These are phyloP conservation scores for Talaromyces sp. DNA, from an alignment of 2,329 filamentous ascomycete species.

Conservation along the genomic window DNA sequence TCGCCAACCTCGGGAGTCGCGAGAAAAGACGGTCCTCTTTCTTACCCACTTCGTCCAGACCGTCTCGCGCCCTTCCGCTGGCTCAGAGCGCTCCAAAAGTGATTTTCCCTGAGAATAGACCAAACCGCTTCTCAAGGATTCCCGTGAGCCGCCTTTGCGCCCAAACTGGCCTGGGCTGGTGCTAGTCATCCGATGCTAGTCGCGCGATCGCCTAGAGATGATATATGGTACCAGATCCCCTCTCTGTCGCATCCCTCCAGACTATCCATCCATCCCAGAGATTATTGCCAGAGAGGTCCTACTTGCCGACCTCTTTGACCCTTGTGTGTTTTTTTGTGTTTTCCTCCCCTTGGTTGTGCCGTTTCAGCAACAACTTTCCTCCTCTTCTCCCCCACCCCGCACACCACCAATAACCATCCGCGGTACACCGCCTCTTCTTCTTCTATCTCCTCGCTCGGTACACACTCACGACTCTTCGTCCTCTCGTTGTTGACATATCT, in stretches of 20 bases:
- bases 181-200: background rate
- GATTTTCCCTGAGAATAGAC: no score
- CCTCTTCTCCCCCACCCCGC: constrained; percentile 7
- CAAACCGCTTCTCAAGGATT: background rate
- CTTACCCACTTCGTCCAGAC: background rate
- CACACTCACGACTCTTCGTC: background rate
- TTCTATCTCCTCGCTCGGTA: background rate
- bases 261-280: background rate
- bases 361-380: background rate
- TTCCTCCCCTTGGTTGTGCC: background rate
- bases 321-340: constrained; percentile 9
- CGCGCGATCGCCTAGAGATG: background rate
- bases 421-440: constrained; percentile 3
- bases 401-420: constrained; percentile 5
- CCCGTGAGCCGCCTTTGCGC: background rate
- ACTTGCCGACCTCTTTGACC: background rate
- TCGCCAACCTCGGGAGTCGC: constrained; percentile 25
- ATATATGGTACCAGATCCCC: background rate
- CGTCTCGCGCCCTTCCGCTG: background rate
- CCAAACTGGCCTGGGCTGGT: background rate
- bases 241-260: background rate
- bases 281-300: background rate
- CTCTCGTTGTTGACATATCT: background rate
- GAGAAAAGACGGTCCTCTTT: constrained; percentile 12
- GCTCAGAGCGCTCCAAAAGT: background rate